Conservation (phyloP, 1,284 basidiomycete species). For the Filobasidium uniguttulatum region DNA sequence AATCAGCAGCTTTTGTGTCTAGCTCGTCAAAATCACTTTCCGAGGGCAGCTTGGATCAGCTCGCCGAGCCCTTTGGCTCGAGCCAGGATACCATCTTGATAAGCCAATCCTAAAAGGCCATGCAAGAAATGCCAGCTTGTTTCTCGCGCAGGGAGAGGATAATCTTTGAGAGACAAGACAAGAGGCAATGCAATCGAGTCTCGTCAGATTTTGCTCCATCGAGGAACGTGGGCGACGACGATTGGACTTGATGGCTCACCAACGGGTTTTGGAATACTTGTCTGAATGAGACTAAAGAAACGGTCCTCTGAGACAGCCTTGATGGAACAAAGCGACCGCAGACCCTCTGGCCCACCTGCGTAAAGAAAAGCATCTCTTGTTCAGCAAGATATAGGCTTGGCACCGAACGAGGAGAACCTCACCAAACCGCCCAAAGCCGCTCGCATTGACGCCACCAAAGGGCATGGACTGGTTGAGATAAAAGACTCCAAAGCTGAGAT, state of each 20-base stretch:
- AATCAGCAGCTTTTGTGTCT: not conserved
- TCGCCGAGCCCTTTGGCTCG: constrained; percentile 4
- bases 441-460: constrained; percentile 79
- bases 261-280: constrained; percentile 52
- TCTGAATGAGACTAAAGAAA: constrained; percentile 67
- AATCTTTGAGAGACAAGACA: constrained; percentile 15
- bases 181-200: constrained; percentile 13
- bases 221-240: not conserved
- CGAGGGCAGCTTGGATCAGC: constrained; percentile 1
- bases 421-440: constrained; percentile 84
- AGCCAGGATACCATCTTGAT: constrained; percentile 42
- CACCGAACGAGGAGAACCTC: constrained; percentile 18
- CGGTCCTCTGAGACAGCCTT: constrained; percentile 79
- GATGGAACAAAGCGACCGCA: constrained; percentile 67
- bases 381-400: too few relatives aligned
- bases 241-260: too few relatives aligned
- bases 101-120: constrained; percentile 58
- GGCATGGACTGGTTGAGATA: constrained; percentile 84
- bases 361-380: constrained; percentile 15
- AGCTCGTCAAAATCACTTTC: not conserved
- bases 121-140: constrained; percentile 57
- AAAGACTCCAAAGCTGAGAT: constrained; percentile 60
- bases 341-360: constrained; percentile 75
- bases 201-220: constrained; percentile 15
- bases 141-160: constrained; percentile 19